phyloP scores from a whole-genome alignment of 768 basidiomycete species.

The Porpolomopsis calyptriformis region DNA sequence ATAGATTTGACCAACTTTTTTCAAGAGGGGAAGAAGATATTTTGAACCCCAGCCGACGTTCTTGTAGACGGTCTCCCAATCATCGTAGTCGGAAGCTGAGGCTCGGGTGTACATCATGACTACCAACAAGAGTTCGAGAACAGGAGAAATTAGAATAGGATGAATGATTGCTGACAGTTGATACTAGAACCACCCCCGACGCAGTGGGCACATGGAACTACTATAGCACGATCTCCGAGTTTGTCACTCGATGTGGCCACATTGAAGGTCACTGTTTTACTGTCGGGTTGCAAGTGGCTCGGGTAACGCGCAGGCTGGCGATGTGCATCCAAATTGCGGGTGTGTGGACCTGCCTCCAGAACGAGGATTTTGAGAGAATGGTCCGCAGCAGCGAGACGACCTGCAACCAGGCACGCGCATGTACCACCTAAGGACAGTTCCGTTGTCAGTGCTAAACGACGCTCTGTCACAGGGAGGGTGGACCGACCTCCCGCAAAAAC shows the following conservation, averaged over 20 bases:
- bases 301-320: constrained; percentile 45
- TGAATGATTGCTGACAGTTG: constrained; percentile 36
- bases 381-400: constrained; percentile 28
- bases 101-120: constrained; percentile 49
- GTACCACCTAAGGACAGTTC: constrained; percentile 23
- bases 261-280: constrained; percentile 36
- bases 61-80: constrained; percentile 40
- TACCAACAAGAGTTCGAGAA: constrained; percentile 9
- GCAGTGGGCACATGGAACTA: constrained; percentile 37
- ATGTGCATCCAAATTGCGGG: constrained; percentile 35
- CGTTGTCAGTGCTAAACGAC: background rate
- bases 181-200: constrained; percentile 56
- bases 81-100: constrained; percentile 54
- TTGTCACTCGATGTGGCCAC: constrained; percentile 32
- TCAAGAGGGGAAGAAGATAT: constrained; percentile 45
- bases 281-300: constrained; percentile 27
- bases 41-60: constrained; percentile 55
- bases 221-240: constrained; percentile 30
- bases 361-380: constrained; percentile 25
- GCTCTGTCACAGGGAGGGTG: too few relatives aligned
- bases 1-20: constrained; percentile 32
- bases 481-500: background rate
- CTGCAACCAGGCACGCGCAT: constrained; percentile 27
- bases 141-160: background rate
- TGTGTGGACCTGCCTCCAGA: constrained; percentile 49